Conservation (phyloP, 2,329 filamentous ascomycete genomes). For the Colletotrichum abscissum region DNA sequence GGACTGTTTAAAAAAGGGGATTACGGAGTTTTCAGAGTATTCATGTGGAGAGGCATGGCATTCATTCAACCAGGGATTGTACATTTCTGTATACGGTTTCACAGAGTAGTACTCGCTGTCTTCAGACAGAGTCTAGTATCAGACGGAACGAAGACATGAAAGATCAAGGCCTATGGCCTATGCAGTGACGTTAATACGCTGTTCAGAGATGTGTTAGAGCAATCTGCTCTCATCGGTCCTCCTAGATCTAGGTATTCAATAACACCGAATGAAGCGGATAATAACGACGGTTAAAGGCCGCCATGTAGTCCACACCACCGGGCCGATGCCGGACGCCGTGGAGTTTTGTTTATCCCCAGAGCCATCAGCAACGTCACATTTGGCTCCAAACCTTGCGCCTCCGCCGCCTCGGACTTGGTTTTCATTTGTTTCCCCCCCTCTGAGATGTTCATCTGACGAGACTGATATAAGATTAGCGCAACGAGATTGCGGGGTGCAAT, state of each 20-base stretch:
- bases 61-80: slow-evolving; percentile 19
- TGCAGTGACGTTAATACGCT: neutral
- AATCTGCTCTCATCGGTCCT: neutral
- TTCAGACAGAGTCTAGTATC: neutral
- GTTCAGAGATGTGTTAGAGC: neutral
- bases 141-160: slow-evolving; percentile 9
- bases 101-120: slow-evolving; percentile 7
- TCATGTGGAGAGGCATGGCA: slow-evolving; percentile 2
- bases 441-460: slow-evolving; percentile 16
- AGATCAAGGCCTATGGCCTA: neutral
- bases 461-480: slow-evolving; percentile 9
- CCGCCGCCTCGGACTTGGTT: neutral
- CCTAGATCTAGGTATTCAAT: neutral
- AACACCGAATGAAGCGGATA: neutral
- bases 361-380: neutral
- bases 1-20: neutral
- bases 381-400: neutral
- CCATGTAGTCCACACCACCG: no score
- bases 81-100: slow-evolving; percentile 12
- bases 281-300: neutral
- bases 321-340: neutral
- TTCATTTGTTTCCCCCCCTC: neutral
- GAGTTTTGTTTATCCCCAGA: neutral
- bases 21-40: slow-evolving; percentile 1
- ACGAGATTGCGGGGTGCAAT: neutral